Evolutionary conservation across 2,329 filamentous ascomycete genomes (phyloP).

Genomic region (Stagonosporopsis cucurbitacearum): DNA sequence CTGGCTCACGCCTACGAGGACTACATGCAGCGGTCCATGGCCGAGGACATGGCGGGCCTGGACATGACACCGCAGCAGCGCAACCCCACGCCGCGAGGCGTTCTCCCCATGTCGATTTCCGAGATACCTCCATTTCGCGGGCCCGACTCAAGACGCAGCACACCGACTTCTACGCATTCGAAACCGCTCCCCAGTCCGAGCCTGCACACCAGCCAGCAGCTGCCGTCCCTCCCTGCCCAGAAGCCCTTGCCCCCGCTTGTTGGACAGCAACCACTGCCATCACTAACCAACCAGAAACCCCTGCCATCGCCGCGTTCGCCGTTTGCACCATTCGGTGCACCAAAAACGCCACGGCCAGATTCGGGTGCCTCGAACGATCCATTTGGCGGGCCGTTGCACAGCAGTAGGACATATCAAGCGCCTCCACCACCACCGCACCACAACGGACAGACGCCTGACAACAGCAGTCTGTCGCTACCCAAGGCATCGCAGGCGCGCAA

Average conservation of each 20-base stretch:
- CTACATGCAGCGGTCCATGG: conserved; percentile 57
- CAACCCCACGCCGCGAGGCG: conserved; percentile 38
- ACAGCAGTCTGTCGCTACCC: conserved; percentile 10
- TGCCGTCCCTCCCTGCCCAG: conserved; percentile 10
- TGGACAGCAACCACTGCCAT: conserved; percentile 36
- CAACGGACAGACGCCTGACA: conserved; percentile 1
- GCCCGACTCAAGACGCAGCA: conserved; percentile 20
- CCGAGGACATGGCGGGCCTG: conserved; percentile 50
- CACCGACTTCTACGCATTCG: conserved; percentile 23
- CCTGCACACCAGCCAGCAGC: conserved; percentile 4
- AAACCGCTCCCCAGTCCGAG: conserved; percentile 32
- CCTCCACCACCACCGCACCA: conserved; percentile 6
- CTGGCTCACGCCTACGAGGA: conserved; percentile 51
- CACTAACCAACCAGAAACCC: conserved; percentile 34
- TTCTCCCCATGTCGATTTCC: conserved; percentile 43
- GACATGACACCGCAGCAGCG: conserved; percentile 44
- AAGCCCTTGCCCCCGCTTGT: conserved; percentile 30
- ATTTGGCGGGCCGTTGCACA: conserved; percentile 34
- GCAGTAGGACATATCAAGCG: neutral
- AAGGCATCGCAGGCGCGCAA: conserved; percentile 34
- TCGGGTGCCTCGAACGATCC: conserved; percentile 39
- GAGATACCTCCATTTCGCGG: conserved; percentile 47
- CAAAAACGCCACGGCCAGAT: conserved; percentile 24
- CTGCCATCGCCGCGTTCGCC: conserved; percentile 34
- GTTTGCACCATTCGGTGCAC: conserved; percentile 27